Evolutionary conservation across 1,139 yeast genomes (phyloP).

Genomic region (Taphrina wiesneri): DNA sequence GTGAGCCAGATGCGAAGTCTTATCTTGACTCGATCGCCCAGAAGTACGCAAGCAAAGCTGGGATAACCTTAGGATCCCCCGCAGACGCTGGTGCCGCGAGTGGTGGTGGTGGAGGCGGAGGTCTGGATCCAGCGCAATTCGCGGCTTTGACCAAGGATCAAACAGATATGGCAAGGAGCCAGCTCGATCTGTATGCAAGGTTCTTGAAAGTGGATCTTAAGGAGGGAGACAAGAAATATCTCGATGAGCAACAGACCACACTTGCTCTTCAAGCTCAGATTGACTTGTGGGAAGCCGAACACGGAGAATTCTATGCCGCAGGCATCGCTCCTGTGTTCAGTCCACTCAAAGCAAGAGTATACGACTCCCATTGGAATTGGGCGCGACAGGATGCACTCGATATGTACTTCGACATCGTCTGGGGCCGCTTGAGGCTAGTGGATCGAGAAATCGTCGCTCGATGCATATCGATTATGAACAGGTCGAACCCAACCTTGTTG

Average conservation of each 20-base stretch:
- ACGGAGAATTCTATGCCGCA: conserved; percentile 90
- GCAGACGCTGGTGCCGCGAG: conserved; percentile 55
- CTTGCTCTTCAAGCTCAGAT: conserved; percentile 80
- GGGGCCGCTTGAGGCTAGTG: conserved; percentile 83
- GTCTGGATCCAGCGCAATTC: conserved; percentile 91
- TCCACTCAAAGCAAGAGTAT: conserved; percentile 87
- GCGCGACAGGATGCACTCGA: conserved; percentile 95
- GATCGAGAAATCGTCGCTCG: conserved; percentile 96
- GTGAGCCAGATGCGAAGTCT: conserved; percentile 85
- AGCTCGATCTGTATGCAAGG: conserved; percentile 90
- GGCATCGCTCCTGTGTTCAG: conserved; percentile 92
- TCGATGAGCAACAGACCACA: conserved; percentile 86
- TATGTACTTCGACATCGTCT: conserved; percentile 92
- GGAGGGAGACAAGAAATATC: conserved; percentile 81
- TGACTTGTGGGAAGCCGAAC: conserved; percentile 90
- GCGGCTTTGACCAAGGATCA: conserved; percentile 92
- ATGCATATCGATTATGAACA: conserved; percentile 96
- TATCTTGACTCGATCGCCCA: conserved; percentile 79
- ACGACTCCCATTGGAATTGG: conserved; percentile 99
- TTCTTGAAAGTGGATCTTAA: conserved; percentile 90
- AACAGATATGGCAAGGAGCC: conserved; percentile 87
- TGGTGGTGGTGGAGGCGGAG: conserved; percentile 78
- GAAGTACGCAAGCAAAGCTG: conserved; percentile 81
- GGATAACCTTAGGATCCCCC: conserved; percentile 72
- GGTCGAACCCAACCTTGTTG: conserved; percentile 89